Evolutionary conservation across 441 rosid species (phyloP), one percentile per base, ranked within the genome.

Genomic region (Corymbia calophylla): DNA sequence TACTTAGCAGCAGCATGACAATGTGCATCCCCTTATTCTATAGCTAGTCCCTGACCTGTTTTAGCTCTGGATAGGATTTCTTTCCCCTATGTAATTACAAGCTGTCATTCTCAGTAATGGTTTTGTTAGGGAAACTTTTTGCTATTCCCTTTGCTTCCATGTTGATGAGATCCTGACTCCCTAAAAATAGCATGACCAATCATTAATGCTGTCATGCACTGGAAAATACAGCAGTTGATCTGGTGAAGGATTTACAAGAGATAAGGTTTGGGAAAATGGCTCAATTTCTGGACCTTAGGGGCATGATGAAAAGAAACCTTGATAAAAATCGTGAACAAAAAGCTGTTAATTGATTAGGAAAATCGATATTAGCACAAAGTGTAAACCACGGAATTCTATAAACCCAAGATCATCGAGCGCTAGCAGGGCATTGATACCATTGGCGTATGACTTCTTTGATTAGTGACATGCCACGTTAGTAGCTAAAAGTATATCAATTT

Each of bases 1-100:
- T 97, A 53, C 91, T 95, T 89, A 97, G 99, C 94, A 96, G 98
- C 95, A 93, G 94, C 86, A 92, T 96, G 94, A 94, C 96, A 88
- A 93, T 97, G 88, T 95, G 96, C 94, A 94, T 97, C 49, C 94
- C 97, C 84, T 92, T 95, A 90, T 92, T 95, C 68, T 94, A 94
- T 80, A 85, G 92, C 58, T 90, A 90, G 91, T 54, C 53, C 82
- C 64, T 53, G 58, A 4, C 51, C 23, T 62, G 54, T 73, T 17
- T n/a, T 14, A 84, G 85, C 89, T 90, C 32, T 51, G 88, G 89
- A 87, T 56, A 86, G 39, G 77, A 89, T 8, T 55, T 86, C 35
- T 55, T 51, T 48, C 29, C 81, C 88, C 56, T 39, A 18, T 86
- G 88, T 89, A 80, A 87, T 86, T 86, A 60, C 68, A 88, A 44